Evolutionary conservation across 73 alveolate genomes (phyloP).

Genomic region (Effrenium voratum): DNA sequence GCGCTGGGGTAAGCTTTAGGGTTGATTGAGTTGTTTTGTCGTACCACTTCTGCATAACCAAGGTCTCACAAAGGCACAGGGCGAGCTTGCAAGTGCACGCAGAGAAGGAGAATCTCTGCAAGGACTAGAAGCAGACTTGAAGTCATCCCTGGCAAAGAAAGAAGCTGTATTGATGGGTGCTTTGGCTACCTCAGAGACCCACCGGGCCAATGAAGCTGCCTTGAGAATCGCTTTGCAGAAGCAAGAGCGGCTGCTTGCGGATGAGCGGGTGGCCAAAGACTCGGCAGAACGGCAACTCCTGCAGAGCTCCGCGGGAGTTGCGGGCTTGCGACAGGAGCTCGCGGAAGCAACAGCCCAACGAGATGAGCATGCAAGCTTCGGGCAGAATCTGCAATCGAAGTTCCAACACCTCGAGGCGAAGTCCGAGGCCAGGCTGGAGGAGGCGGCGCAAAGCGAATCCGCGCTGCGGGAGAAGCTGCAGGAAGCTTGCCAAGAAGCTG

Average conservation of each 20-base stretch:
- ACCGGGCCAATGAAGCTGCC: conserved; percentile 66
- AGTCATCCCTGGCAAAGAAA: conserved; percentile 18
- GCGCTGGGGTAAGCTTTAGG: background rate
- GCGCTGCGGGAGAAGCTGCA: conserved; percentile 65
- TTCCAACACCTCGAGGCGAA: conserved; percentile 30
- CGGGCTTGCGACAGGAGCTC: background rate
- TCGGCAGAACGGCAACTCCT: conserved; percentile 30
- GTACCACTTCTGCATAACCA: background rate
- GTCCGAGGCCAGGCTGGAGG: conserved; percentile 50
- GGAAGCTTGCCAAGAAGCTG: background rate
- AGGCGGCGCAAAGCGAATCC: conserved; percentile 49
- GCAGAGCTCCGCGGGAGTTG: conserved; percentile 5
- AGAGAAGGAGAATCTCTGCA: conserved; percentile 38
- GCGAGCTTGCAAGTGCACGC: conserved; percentile 50
- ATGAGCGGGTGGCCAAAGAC: conserved; percentile 59
- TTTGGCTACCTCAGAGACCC: conserved; percentile 60
- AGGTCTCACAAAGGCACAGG: conserved; percentile 43
- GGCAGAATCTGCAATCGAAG: conserved; percentile 33
- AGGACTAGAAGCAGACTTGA: conserved; percentile 50
- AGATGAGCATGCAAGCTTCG: conserved; percentile 26
- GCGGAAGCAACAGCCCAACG: conserved; percentile 15
- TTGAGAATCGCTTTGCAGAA: conserved; percentile 55
- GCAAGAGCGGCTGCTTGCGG: conserved; percentile 63
- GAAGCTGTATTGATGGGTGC: conserved; percentile 27
- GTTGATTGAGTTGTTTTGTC: no score